Evolutionary conservation across 768 basidiomycete species (phyloP).

Genomic region (Lentinula detonsa): DNA sequence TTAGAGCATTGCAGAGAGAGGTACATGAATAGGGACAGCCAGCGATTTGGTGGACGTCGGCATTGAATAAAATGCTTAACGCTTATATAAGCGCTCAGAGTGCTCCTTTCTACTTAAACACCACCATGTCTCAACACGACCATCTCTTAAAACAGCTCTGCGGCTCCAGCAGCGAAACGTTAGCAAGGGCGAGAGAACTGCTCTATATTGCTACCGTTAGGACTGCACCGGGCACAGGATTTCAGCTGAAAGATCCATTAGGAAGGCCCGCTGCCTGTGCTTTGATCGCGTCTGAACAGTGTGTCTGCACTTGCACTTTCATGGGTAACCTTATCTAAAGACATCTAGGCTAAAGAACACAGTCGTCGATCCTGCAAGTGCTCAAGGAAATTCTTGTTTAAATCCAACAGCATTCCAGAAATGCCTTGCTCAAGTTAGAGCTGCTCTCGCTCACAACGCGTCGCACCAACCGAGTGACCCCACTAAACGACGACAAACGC

Average conservation of each 20-base stretch:
- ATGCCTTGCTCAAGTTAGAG: slow-evolving; percentile 7
- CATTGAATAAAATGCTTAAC: too few species aligned
- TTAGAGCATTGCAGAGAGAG: too few species aligned
- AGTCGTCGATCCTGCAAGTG: slow-evolving; percentile 4
- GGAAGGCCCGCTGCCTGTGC: slow-evolving; percentile 48
- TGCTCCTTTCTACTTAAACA: too few species aligned
- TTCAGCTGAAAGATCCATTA: slow-evolving; percentile 29
- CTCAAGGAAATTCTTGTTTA: slow-evolving; percentile 9
- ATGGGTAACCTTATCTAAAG: not conserved
- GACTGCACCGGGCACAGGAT: slow-evolving; percentile 46
- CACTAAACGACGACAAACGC: not conserved
- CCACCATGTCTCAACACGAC: slow-evolving; percentile 4
- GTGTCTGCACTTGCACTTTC: slow-evolving; percentile 3
- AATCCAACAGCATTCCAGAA: slow-evolving; percentile 7
- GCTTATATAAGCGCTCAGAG: not conserved
- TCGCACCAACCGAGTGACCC: not conserved
- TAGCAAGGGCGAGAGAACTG: slow-evolving; percentile 24
- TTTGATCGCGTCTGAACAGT: slow-evolving; percentile 44
- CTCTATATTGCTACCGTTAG: slow-evolving; percentile 30
- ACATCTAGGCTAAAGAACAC: slow-evolving; percentile 10
- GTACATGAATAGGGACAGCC: too few species aligned
- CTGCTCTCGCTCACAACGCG: not conserved
- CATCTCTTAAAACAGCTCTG: not conserved
- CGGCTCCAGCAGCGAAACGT: slow-evolving; percentile 25
- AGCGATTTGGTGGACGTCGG: too few species aligned